Evolutionary conservation across 352 stramenopile genomes (phyloP).

Genomic region (Pythium rhizo-oryzae): DNA sequence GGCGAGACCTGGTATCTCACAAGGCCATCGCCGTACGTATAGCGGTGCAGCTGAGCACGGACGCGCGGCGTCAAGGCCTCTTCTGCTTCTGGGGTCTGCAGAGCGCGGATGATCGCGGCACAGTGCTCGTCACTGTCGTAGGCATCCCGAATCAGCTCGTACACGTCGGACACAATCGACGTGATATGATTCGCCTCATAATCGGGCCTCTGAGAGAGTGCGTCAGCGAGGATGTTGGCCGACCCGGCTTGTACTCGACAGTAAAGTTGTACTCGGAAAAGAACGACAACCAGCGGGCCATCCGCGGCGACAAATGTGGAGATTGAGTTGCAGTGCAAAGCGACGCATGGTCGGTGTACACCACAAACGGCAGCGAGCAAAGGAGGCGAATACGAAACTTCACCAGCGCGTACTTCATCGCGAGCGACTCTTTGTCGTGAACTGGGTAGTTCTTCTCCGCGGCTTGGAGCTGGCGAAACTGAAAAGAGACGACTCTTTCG

Average conservation of each 20-base stretch:
- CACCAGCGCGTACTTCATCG: slow-evolving; percentile 15
- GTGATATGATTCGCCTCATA: slow-evolving; percentile 13
- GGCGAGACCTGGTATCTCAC: background rate
- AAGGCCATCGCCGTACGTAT: slow-evolving; percentile 11
- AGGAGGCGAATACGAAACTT: slow-evolving; percentile 8
- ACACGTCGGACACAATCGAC: background rate
- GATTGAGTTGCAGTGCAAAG: slow-evolving; percentile 1
- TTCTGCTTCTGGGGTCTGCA: too few species aligned
- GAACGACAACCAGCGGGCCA: slow-evolving; percentile 11
- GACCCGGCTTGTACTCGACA: slow-evolving; percentile 4
- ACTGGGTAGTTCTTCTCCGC: slow-evolving; percentile 12
- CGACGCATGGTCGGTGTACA: too few species aligned
- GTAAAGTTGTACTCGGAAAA: slow-evolving; percentile 14
- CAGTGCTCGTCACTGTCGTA: background rate
- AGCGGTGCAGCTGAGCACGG: slow-evolving; percentile 14
- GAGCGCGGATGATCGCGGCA: background rate
- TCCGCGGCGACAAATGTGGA: background rate
- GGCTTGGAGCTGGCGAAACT: slow-evolving; percentile 3
- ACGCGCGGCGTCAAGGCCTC: too few species aligned
- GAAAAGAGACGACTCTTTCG: slow-evolving; percentile 5
- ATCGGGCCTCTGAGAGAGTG: background rate
- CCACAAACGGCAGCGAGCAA: background rate
- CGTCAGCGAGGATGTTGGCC: slow-evolving; percentile 5
- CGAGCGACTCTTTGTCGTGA: slow-evolving; percentile 16
- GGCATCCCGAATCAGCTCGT: slow-evolving; percentile 6